phyloP scores from a whole-genome alignment of 139 green algal species.

The Chlorella sp. region DNA sequence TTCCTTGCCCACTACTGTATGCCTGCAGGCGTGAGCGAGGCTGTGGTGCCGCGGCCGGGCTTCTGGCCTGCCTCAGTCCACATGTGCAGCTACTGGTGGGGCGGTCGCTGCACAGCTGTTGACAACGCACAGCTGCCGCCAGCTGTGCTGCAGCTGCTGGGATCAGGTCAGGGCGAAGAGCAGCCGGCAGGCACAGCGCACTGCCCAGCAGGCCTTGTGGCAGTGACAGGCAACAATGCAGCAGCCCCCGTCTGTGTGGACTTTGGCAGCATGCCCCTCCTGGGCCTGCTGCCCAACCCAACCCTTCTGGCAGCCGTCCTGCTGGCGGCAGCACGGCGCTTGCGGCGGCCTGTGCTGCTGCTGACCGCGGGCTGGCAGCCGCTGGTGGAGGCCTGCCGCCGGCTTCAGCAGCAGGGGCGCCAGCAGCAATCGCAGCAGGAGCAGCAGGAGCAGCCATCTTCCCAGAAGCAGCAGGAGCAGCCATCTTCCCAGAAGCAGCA shows the following conservation, averaged over 20 bases:
- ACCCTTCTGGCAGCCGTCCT: constrained; percentile 48
- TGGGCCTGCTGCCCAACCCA: constrained; percentile 66
- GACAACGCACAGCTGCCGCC: not conserved
- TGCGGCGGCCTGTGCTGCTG: constrained; percentile 40
- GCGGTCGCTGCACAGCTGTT: not conserved
- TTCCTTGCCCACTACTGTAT: no score
- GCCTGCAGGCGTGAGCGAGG: constrained; percentile 58
- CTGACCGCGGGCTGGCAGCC: constrained; percentile 47
- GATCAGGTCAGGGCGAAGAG: not conserved
- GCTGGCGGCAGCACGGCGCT: constrained; percentile 17
- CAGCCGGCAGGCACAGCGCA: not conserved
- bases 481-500: not conserved
- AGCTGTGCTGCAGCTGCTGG: not conserved
- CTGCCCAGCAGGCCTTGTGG: not conserved
- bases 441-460: not conserved
- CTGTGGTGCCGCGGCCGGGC: constrained; percentile 51
- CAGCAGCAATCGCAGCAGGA: not conserved
- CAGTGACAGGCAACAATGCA: not conserved
- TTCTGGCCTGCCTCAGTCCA: constrained; percentile 55
- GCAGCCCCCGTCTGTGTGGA: constrained; percentile 44
- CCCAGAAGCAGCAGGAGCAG: not conserved
- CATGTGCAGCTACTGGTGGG: constrained; percentile 64
- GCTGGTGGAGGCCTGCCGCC: not conserved
- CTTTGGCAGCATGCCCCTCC: constrained; percentile 66
- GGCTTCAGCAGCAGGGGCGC: no score